Base-by-base conservation (phyloP, 2,329 filamentous ascomycete species). In the Alternaria atra region DNA sequence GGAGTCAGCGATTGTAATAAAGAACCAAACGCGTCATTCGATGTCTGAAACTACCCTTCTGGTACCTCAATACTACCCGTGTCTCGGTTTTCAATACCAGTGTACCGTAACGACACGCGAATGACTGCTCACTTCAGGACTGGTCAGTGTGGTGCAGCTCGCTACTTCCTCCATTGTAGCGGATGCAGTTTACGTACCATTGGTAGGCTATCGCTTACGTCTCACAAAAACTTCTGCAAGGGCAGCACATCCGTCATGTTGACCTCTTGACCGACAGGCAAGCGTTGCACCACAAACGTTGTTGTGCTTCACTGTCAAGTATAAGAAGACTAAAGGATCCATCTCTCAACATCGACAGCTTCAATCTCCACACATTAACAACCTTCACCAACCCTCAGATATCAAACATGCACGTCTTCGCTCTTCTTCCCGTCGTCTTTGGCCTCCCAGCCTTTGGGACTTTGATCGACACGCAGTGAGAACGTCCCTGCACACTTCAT, bases 331-430 rank as follows among this genome's bases (percentile, higher is more conserved):
- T 25, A 13, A 52, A 54, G 52, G 10, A 44, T 54, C 13, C 15
- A 34, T 27, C n/a, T 23, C 23, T 17, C 13, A 25, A 7, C 7
- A 25, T 23, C 34, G 25, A 32, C 34, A 55, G n/a, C 12, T 37
- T 20, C 23, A 54, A 7, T 20, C 9, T 5, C 6, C 12, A 29
- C 12, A 23, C 17, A 35, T 8, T 15, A 43, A n/a, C 13, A 40
- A 10, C 7, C 40, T 37, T 39, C 20, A n/a, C 51, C 29, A 4
- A 17, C 5, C 17, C 6, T 10, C 6, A 7, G 6, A n/a, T n/a
- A 17, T 20, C 37, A 62, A 73, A 43, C 1, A 78, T 78, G 76
- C 73, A 52, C 46, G 30, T 51, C 40, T 29, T 68, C 15, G 7
- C 60, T 43, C 53, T 78, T 17, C 29, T 70, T 39, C 50, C 71